Evolutionary conservation across 345 rosid genomes (phyloP).

Genomic region (Dipteronia sinensis): DNA sequence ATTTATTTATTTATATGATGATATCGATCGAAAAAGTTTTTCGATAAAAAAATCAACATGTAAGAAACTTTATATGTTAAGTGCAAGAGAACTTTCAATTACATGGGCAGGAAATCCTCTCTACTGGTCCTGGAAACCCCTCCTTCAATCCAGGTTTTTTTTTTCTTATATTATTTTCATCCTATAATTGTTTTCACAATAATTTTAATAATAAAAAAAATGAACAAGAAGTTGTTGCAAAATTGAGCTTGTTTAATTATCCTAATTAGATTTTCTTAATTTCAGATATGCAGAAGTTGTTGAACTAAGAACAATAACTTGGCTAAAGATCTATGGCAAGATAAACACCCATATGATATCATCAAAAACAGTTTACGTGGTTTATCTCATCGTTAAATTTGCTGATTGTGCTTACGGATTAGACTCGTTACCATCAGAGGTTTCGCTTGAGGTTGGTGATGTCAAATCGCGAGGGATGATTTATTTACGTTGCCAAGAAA

Average conservation of each 20-base stretch:
- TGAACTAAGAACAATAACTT: constrained; percentile 45
- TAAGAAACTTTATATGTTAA: constrained; percentile 24
- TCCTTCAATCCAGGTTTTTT: constrained; percentile 29
- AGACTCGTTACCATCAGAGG: constrained; percentile 48
- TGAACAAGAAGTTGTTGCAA: not conserved
- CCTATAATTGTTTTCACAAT: not conserved
- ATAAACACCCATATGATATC: constrained; percentile 35
- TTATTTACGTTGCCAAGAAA: constrained; percentile 34
- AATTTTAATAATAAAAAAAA: not conserved
- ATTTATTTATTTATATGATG: no score
- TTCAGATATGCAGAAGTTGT: constrained; percentile 43
- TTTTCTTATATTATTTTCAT: not conserved
- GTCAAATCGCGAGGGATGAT: constrained; percentile 18
- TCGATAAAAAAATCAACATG: constrained; percentile 32
- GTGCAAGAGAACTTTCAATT: constrained; percentile 41
- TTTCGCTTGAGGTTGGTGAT: constrained; percentile 27
- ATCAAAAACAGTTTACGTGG: constrained; percentile 36
- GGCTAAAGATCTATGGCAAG: constrained; percentile 46
- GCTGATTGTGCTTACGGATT: constrained; percentile 43
- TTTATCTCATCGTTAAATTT: constrained; percentile 46
- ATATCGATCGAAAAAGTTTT: constrained; percentile 14
- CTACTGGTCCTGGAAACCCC: constrained; percentile 41
- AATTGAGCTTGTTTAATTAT: not conserved
- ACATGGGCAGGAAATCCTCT: constrained; percentile 41
- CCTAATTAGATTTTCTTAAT: not conserved